These are phyloP conservation scores for Tilletia caries DNA, from an alignment of 1,284 basidiomycete species.

Conservation along the genomic window DNA sequence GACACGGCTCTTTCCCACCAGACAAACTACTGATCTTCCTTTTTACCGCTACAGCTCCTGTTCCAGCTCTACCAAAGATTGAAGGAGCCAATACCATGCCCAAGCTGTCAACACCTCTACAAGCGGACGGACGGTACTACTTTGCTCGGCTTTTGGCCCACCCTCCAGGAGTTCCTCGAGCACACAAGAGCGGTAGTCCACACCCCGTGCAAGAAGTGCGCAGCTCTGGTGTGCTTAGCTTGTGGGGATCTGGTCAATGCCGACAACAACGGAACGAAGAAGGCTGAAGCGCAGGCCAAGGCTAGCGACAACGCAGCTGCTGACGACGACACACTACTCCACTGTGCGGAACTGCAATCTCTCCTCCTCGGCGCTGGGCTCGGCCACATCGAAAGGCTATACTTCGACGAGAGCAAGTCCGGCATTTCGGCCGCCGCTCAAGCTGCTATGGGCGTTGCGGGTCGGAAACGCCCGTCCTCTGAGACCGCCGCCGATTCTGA, in stretches of 20 bases:
- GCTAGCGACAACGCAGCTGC: too few relatives aligned
- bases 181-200: background rate
- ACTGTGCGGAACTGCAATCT: constrained; percentile 19
- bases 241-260: background rate
- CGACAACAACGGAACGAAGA: background rate
- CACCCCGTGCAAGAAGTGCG: background rate
- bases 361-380: constrained; percentile 20
- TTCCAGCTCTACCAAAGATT: background rate
- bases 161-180: background rate
- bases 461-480: background rate
- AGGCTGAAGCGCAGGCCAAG: background rate
- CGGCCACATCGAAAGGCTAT: constrained; percentile 19
- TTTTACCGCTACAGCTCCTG: background rate
- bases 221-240: background rate
- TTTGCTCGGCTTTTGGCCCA: background rate
- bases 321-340: constrained; percentile 6
- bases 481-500: background rate
- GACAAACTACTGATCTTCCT: too few relatives aligned
- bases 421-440: background rate
- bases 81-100: background rate
- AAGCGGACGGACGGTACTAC: background rate
- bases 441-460: background rate
- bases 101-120: background rate
- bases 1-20: too few relatives aligned
- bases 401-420: constrained; percentile 6